A percentile compares a stretch with the other conserved stretches of the same genome.
phyloP scores from a whole-genome alignment of 1,284 basidiomycete genomes.

The Ceratobasidium sp. region DNA sequence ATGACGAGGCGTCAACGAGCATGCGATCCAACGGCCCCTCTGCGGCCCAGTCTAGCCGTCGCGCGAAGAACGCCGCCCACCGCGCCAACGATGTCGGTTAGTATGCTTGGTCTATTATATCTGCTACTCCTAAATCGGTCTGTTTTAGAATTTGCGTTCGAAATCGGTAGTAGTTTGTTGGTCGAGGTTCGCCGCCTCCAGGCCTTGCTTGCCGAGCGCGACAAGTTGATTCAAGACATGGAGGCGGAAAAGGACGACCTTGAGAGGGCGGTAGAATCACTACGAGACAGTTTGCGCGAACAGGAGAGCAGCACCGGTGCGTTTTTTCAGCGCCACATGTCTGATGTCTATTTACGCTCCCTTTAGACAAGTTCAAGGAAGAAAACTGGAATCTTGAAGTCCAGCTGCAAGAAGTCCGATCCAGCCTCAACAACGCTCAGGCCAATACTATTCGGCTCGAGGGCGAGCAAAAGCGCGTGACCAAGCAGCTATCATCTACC shows the following conservation, averaged over 20 bases:
- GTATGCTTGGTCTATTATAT: conserved; percentile 52
- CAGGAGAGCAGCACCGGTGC: conserved; percentile 82
- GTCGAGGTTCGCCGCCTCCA: conserved; percentile 90
- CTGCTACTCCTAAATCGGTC: not conserved
- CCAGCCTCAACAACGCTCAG: conserved; percentile 75
- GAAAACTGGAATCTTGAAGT: conserved; percentile 99
- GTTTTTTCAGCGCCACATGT: conserved; percentile 24
- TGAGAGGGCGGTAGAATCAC: conserved; percentile 76
- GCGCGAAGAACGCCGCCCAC: conserved; percentile 86
- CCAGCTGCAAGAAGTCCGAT: conserved; percentile 84
- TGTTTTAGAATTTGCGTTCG: conserved; percentile 88
- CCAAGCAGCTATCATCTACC: conserved; percentile 75
- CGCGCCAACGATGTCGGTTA: conserved; percentile 83
- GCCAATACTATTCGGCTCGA: conserved; percentile 76
- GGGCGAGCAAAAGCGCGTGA: conserved; percentile 83
- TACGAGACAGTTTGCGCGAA: conserved; percentile 73
- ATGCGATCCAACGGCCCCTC: conserved; percentile 49
- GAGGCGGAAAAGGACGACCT: conserved; percentile 86
- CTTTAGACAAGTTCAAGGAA: conserved; percentile 86
- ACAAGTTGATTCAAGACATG: conserved; percentile 87
- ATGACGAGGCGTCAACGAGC: conserved; percentile 38
- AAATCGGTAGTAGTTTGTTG: conserved; percentile 90
- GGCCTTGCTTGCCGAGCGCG: conserved; percentile 84
- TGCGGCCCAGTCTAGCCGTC: conserved; percentile 77
- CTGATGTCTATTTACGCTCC: conserved; percentile 39